Conservation (phyloP, 2,329 filamentous ascomycete genomes). For the Helminthosporium solani region DNA sequence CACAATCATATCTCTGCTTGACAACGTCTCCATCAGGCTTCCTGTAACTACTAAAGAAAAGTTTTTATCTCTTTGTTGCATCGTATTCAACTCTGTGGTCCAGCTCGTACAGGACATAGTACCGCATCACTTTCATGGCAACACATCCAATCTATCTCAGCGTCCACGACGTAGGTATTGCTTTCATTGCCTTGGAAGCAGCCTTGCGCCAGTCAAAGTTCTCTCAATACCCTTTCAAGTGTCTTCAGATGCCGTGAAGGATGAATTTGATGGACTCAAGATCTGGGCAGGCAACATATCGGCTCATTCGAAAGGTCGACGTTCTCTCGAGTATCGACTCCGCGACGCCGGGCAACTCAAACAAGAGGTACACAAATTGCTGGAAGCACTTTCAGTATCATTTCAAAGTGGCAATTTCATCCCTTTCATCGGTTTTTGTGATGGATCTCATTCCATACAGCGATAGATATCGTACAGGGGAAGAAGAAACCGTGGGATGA, state of each 20-base stretch:
- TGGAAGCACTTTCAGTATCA: conserved; percentile 20
- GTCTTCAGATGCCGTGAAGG: conserved; percentile 10
- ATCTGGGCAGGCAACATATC: conserved; percentile 40
- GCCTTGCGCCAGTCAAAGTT: conserved; percentile 7
- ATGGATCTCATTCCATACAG: not conserved
- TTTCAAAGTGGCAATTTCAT: conserved; percentile 17
- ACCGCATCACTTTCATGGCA: not conserved
- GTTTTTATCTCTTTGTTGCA: no score
- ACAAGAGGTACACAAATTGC: conserved; percentile 16
- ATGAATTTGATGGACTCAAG: conserved; percentile 34
- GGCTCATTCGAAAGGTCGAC: conserved; percentile 32
- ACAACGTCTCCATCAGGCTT: no score
- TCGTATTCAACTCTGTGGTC: no score
- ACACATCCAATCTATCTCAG: conserved; percentile 1
- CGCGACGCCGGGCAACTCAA: conserved; percentile 34
- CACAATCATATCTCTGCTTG: not conserved
- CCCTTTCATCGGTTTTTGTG: not conserved
- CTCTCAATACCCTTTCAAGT: conserved; percentile 15
- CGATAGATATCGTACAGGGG: conserved; percentile 14
- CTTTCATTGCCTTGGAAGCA: conserved; percentile 14
- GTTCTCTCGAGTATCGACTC: conserved; percentile 37
- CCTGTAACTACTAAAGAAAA: no score
- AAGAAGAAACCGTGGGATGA: conserved; percentile 23
- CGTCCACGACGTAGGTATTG: conserved; percentile 7
- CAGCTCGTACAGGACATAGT: not conserved